Evolutionary conservation across 2,329 filamentous ascomycete genomes (phyloP), one percentile per base, ranked within the genome.

Genomic region (Ophiostoma ulmi): DNA sequence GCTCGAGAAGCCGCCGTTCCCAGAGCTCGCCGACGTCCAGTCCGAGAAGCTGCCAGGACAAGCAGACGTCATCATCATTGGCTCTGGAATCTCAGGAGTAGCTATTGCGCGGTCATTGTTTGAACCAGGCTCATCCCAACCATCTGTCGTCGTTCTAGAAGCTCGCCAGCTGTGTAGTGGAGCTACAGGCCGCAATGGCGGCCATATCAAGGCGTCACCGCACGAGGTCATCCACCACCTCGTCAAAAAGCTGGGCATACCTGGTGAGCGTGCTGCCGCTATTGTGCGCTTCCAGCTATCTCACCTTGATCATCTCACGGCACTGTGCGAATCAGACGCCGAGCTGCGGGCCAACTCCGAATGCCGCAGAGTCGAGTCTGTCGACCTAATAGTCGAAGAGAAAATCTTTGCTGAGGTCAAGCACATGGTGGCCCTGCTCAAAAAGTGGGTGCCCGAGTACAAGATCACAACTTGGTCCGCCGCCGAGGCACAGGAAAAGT

Each of bases 101-200:
- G 78, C 79, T 26, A 76, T 82, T 20, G 81, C 80, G 3, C 31
- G 70, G 41, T 48, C 71, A 52, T 55, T 73, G 2, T 38, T 70
- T 10, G 67, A 38, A 13, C 17, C 39, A 8, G n/a, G 36, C 4
- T 7, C 31, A 6, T 17, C 35, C 75, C 17, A n/a, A 11, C 55
- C 68, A 44, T 44, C 63, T n/a, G 65, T 86, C 3, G 78, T 83
- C 1, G 80, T 86, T 7, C 75, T 86, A 17, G 85, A 87, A 72
- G 84, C 84, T 1, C 78, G 85, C 1, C 76, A 80, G 52, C 74
- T 84, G 5, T 84, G 83, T 73, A 82, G 80, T 20, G 85, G 85
- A 11, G 85, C 84, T 3, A 86, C 85, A 5, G 85, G 82, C 1
- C 80, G 85, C 67, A 86, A 86, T 71, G 84, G 84, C 41, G 84